Conservation (phyloP, 2,329 filamentous ascomycete species). For the Pseudogymnoascus pannorum region DNA sequence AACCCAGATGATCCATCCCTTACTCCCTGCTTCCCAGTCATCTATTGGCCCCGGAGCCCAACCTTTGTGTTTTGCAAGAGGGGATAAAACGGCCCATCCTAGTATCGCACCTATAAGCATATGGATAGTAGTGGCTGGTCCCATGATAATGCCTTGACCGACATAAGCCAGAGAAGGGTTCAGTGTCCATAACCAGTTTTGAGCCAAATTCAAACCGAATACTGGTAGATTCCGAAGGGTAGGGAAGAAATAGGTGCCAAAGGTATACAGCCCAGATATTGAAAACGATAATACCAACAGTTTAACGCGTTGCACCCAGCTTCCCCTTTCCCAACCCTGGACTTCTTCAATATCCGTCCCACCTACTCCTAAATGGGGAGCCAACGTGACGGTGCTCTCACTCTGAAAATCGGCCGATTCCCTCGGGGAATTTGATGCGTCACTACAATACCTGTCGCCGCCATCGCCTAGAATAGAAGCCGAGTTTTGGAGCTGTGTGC, state of each 20-base stretch:
- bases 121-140: conserved; percentile 85
- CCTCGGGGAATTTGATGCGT: background rate
- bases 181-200: conserved; percentile 86
- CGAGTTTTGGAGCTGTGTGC: background rate
- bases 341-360: conserved; percentile 22
- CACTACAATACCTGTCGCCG: background rate
- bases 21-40: conserved; percentile 88
- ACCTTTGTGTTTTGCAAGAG: conserved; percentile 72
- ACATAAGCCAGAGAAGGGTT: conserved; percentile 97
- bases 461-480: background rate
- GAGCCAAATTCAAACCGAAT: conserved; percentile 66
- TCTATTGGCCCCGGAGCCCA: conserved; percentile 85
- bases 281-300: conserved; percentile 48
- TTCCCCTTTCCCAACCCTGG: conserved; percentile 18
- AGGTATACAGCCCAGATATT: conserved; percentile 59
- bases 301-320: conserved; percentile 28
- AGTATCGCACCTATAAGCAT: conserved; percentile 87
- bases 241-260: conserved; percentile 86
- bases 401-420: background rate
- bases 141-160: conserved; percentile 98
- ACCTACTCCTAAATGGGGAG: conserved; percentile 12
- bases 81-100: conserved; percentile 87
- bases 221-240: conserved; percentile 78
- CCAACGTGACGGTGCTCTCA: background rate
- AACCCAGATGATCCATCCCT: conserved; percentile 98